Evolutionary conservation across 345 rosid species (phyloP).

Genomic region (Gossypium herbaceum): DNA sequence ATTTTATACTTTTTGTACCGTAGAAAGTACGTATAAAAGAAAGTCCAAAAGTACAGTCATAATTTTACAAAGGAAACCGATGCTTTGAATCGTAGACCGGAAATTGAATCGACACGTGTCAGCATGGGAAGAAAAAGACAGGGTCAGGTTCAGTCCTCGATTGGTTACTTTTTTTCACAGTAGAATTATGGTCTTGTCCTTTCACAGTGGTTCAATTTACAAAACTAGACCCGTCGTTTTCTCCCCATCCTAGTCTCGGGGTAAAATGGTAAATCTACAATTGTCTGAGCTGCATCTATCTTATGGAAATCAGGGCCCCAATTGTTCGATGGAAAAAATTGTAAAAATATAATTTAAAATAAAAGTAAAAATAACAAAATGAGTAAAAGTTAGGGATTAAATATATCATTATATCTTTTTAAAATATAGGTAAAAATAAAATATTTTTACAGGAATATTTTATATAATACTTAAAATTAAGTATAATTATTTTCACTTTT

Average conservation of each 20-base stretch:
- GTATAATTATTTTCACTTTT: too few species aligned
- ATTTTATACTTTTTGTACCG: neutral
- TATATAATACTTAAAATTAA: too few species aligned
- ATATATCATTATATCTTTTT: too few species aligned
- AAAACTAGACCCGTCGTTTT: neutral
- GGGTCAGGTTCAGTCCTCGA: neutral
- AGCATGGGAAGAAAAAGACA: constrained; percentile 24
- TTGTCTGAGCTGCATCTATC: neutral
- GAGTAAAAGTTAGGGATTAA: accelerated
- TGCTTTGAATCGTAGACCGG: neutral
- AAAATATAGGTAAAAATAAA: too few species aligned
- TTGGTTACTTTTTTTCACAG: constrained; percentile 1
- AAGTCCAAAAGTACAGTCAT: neutral
- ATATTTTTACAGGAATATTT: too few species aligned
- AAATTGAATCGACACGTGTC: constrained; percentile 22
- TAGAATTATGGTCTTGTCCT: constrained; percentile 13
- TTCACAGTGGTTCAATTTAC: neutral
- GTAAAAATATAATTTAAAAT: too few species aligned
- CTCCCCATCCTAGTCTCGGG: neutral
- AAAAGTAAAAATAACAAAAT: too few species aligned
- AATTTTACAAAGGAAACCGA: constrained; percentile 22
- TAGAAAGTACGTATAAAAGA: neutral
- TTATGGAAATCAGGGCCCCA: neutral
- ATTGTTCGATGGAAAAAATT: neutral
- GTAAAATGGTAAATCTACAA: neutral